phyloP scores from a whole-genome alignment of 495 filamentous ascomycete genomes.

The Hypomontagnella submonticulosa region DNA sequence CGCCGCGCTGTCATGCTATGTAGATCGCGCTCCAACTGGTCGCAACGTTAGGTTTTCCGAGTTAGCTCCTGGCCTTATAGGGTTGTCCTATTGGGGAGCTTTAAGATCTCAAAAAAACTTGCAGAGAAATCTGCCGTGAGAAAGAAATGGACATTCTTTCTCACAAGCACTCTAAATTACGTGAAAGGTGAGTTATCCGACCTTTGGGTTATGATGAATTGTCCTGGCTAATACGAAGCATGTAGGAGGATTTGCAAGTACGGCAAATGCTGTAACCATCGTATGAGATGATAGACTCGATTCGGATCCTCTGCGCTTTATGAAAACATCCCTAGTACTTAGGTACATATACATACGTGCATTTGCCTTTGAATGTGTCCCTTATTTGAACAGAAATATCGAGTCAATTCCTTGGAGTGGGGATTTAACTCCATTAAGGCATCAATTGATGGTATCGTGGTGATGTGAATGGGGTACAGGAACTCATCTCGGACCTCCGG shows the following conservation, averaged over 20 bases:
- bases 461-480: too few species aligned
- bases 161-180: constrained; percentile 67
- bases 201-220: neutral
- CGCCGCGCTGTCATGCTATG: too few species aligned
- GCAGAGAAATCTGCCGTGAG: constrained; percentile 58
- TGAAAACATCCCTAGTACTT: neutral
- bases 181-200: constrained; percentile 51
- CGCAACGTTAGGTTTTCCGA: too few species aligned
- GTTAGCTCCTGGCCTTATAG: constrained; percentile 71
- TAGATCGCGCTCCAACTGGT: too few species aligned
- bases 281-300: constrained; percentile 41
- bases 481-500: too few species aligned
- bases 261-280: constrained; percentile 56
- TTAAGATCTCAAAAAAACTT: constrained; percentile 62
- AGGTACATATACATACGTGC: too few species aligned
- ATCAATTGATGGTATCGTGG: too few species aligned
- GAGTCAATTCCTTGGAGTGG: too few species aligned
- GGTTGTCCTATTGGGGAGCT: constrained; percentile 66
- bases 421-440: too few species aligned
- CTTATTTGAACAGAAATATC: too few species aligned
- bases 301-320: neutral
- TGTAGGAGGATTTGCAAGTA: constrained; percentile 46
- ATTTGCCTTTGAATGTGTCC: too few species aligned
- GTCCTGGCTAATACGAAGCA: constrained; percentile 48
- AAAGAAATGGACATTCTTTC: constrained; percentile 69